phyloP scores from a whole-genome alignment of 2,329 filamentous ascomycete species.

The Pezicula rhizophila region DNA sequence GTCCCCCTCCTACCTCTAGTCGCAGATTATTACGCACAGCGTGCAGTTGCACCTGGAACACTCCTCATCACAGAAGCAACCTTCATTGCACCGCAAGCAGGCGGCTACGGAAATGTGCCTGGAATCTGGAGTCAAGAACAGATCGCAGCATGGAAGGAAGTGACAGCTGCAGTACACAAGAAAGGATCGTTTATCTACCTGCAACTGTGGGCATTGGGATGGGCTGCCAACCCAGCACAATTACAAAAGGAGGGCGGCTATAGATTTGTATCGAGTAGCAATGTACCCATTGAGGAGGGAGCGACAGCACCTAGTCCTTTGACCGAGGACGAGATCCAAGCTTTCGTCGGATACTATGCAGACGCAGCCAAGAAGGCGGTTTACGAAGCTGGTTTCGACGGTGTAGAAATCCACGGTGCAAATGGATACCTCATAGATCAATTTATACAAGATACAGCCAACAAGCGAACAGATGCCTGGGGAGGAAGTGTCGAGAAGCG shows the following conservation, averaged over 20 bases:
- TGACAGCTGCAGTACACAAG: conserved; percentile 53
- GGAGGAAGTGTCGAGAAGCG: conserved; percentile 45
- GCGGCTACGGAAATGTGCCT: conserved; percentile 44
- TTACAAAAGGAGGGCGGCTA: conserved; percentile 19
- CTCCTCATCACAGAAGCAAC: conserved; percentile 51
- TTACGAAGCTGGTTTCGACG: conserved; percentile 48
- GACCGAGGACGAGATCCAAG: conserved; percentile 30
- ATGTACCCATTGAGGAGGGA: conserved; percentile 19
- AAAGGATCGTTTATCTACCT: conserved; percentile 52
- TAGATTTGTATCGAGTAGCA: conserved; percentile 11
- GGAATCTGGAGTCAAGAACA: conserved; percentile 49
- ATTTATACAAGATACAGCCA: conserved; percentile 33
- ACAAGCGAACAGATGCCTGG: conserved; percentile 49
- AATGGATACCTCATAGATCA: conserved; percentile 20
- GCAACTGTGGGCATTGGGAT: conserved; percentile 56
- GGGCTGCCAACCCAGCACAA: conserved; percentile 24
- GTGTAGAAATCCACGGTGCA: conserved; percentile 34
- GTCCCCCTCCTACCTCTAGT: conserved; percentile 37
- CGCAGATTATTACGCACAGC: conserved; percentile 47
- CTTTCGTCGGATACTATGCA: conserved; percentile 29
- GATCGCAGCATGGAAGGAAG: conserved; percentile 48
- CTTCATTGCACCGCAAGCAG: conserved; percentile 38
- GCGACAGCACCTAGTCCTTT: conserved; percentile 25
- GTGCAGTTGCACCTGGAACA: conserved; percentile 43
- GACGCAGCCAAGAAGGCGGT: conserved; percentile 35